A percentile compares a stretch with the other conserved stretches of the same genome.
phyloP scores from a whole-genome alignment of 306 rosid species.

The Aeschynomene evenia region DNA sequence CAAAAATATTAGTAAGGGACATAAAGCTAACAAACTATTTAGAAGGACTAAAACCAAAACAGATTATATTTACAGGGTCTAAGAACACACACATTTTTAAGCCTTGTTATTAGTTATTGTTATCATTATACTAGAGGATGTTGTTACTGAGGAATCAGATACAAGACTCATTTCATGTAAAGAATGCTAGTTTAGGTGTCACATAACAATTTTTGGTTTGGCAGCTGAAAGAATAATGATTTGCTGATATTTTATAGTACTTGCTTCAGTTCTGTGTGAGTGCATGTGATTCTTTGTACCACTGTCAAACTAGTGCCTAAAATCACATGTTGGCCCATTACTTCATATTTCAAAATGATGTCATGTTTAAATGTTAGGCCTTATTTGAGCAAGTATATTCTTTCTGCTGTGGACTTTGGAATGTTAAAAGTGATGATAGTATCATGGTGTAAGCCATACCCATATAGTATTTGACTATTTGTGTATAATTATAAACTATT shows the following conservation, averaged over 20 bases:
- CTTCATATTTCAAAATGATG: constrained; percentile 31
- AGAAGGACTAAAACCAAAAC: no score
- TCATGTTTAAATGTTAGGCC: constrained; percentile 23
- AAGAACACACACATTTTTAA: no score
- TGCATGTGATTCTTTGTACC: constrained; percentile 46
- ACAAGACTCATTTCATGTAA: background rate
- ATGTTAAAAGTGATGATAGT: background rate
- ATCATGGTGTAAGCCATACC: constrained; percentile 12
- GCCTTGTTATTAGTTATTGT: background rate
- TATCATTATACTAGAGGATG: background rate
- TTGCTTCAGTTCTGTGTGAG: constrained; percentile 39
- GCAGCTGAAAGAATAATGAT: constrained; percentile 43
- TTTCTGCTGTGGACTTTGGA: constrained; percentile 30
- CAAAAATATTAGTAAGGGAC: no score
- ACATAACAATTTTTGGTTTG: constrained; percentile 20
- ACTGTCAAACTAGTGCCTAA: constrained; percentile 33
- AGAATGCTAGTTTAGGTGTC: constrained; percentile 23
- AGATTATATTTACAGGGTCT: no score
- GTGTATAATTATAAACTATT: constrained; percentile 10
- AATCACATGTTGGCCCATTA: constrained; percentile 38
- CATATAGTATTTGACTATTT: background rate
- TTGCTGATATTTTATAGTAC: constrained; percentile 28
- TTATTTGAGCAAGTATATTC: constrained; percentile 24
- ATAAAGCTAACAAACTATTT: no score
- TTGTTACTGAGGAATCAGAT: background rate